Evolutionary conservation across 257 asterid species (phyloP).

Genomic region (Gentiana straminea): DNA sequence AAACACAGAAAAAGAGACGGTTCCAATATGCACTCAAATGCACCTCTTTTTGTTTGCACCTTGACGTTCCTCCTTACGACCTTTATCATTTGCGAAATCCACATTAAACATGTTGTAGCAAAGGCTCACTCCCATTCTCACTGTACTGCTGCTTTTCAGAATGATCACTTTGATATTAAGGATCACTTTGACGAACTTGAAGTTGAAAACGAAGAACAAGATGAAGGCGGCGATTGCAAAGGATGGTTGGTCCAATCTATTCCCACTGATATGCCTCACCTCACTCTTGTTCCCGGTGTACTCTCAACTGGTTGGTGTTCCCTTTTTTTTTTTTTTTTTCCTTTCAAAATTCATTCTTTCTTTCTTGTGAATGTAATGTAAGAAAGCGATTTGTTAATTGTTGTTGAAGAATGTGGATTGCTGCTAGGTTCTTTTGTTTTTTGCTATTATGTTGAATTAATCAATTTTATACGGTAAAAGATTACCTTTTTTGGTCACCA

Average conservation of each 20-base stretch:
- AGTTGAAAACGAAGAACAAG: not conserved
- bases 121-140: conserved; percentile 1
- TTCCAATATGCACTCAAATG: conserved; percentile 1
- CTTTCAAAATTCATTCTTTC: not conserved
- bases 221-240: conserved; percentile 32
- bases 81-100: not conserved
- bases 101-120: not conserved
- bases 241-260: conserved; percentile 86
- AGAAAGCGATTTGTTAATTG: too few species aligned
- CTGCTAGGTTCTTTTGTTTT: not conserved
- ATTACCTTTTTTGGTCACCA: not conserved
- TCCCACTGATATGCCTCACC: conserved; percentile 76
- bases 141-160: not conserved
- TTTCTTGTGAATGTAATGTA: not conserved
- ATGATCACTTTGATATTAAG: not conserved
- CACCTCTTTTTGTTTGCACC: not conserved
- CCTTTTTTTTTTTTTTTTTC: conserved; percentile 3
- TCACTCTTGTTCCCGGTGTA: conserved; percentile 53
- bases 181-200: not conserved
- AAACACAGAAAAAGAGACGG: not conserved
- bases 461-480: too few species aligned
- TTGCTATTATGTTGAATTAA: not conserved
- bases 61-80: not conserved
- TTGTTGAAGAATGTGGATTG: too few species aligned
- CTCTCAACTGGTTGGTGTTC: conserved; percentile 46